Conservation (phyloP, 139 green algal genomes). For the Picochlorum sp. region DNA sequence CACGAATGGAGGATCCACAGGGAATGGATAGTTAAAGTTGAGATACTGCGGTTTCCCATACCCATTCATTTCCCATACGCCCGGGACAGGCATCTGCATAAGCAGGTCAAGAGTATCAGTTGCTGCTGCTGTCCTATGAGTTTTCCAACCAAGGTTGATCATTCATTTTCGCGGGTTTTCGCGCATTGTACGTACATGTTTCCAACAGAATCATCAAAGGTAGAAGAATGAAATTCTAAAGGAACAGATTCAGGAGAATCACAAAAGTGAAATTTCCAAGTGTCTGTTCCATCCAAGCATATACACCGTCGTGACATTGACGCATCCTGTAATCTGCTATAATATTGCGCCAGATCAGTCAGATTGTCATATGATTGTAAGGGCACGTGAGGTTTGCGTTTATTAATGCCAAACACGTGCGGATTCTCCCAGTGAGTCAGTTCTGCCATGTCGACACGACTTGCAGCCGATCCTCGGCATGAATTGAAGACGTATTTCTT, state of each 20-base stretch:
- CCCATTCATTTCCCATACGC: constrained; percentile 82
- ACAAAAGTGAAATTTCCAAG: constrained; percentile 61
- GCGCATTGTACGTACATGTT: constrained; percentile 18
- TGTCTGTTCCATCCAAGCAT: constrained; percentile 32
- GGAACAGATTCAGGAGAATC: constrained; percentile 44
- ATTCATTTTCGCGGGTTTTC: no score
- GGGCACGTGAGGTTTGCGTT: constrained; percentile 41
- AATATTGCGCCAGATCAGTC: constrained; percentile 7
- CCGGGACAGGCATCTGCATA: constrained; percentile 68
- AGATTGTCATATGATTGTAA: constrained; percentile 44
- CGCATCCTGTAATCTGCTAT: neutral
- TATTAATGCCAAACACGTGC: constrained; percentile 52
- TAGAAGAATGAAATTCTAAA: constrained; percentile 23
- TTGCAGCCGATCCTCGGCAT: neutral
- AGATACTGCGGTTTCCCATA: constrained; percentile 86
- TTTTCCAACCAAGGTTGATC: no score
- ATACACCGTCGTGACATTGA: constrained; percentile 9
- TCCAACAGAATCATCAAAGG: constrained; percentile 43
- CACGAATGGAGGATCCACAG: constrained; percentile 74
- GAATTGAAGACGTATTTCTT: no score
- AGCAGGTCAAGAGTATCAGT: neutral
- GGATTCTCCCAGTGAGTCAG: constrained; percentile 67
- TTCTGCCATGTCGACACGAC: neutral
- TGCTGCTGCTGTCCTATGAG: no score
- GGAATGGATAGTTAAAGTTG: constrained; percentile 92